A percentile compares a stretch with the other conserved stretches of the same genome.
Evolutionary conservation across 768 basidiomycete species (phyloP).

Genomic region (Russula virescens): DNA sequence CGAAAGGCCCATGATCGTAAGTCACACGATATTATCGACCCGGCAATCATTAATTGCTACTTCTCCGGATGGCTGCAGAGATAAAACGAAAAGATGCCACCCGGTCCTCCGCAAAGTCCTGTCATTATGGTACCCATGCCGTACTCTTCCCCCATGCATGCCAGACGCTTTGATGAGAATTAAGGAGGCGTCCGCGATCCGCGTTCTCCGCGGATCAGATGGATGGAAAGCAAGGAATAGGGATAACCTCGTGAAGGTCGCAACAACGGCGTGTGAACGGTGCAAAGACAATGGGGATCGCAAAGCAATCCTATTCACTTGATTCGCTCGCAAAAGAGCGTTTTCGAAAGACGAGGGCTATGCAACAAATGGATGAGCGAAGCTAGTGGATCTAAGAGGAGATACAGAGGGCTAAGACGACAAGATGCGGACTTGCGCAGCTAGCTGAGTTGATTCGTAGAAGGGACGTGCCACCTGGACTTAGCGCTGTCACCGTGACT

Average conservation of each 20-base stretch:
- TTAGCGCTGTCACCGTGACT: neutral
- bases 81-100: neutral
- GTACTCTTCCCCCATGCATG: neutral
- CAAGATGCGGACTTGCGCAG: neutral
- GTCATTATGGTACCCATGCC: neutral
- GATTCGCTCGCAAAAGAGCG: neutral
- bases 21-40: neutral
- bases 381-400: neutral
- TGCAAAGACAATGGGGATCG: neutral
- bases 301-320: neutral
- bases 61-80: neutral
- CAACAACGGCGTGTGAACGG: neutral
- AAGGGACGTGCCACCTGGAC: neutral
- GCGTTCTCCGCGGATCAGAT: neutral
- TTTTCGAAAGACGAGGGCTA: neutral
- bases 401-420: neutral
- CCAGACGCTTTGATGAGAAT: neutral
- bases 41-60: neutral
- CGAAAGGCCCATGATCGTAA: neutral
- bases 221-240: neutral
- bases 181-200: neutral
- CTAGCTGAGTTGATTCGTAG: no score
- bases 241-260: no score
- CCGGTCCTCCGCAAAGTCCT: neutral
- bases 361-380: neutral